Percentiles rank a stretch among this genome's conserved stretches.
Evolutionary conservation across 345 rosid species (phyloP).

Genomic region (Alliaria petiolata): DNA sequence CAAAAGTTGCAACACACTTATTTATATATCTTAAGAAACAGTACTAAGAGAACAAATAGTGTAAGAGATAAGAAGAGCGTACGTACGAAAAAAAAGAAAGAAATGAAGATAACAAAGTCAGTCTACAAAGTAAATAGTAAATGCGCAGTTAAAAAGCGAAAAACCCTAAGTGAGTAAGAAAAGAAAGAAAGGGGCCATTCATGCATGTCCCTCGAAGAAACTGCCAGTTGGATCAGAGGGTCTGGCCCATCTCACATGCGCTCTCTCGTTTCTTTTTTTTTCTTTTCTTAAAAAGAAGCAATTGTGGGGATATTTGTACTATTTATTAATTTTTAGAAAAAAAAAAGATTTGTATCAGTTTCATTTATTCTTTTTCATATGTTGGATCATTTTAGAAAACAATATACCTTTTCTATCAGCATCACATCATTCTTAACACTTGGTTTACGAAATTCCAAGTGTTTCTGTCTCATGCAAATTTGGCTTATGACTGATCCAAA

Average conservation of each 20-base stretch:
- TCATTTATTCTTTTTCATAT: neutral
- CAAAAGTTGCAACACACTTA: no score
- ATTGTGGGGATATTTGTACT: neutral
- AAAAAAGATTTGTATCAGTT: neutral
- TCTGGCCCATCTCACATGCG: slow-evolving; percentile 42
- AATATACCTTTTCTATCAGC: slow-evolving; percentile 20
- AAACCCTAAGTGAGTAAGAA: slow-evolving; percentile 5
- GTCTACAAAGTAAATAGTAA: neutral
- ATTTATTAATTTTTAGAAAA: neutral
- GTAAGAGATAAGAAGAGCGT: neutral
- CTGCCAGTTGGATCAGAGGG: slow-evolving; percentile 29
- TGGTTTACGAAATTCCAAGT: slow-evolving; percentile 19
- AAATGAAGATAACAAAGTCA: neutral
- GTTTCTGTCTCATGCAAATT: slow-evolving; percentile 34
- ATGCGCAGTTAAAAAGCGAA: neutral
- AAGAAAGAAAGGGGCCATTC: slow-evolving; percentile 18
- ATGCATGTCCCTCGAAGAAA: slow-evolving; percentile 35
- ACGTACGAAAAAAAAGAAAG: neutral
- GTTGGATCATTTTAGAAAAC: neutral
- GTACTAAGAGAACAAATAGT: neutral
- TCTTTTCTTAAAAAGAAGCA: neutral
- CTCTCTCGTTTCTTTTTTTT: neutral
- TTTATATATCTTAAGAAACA: neutral
- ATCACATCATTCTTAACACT: slow-evolving; percentile 24
- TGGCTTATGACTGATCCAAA: slow-evolving; percentile 27